Percentiles rank a stretch among this genome's conserved stretches.
These are phyloP conservation scores for Davidsoniella neocaledoniae DNA, from an alignment of 2,329 filamentous ascomycete species.

Conservation along the genomic window DNA sequence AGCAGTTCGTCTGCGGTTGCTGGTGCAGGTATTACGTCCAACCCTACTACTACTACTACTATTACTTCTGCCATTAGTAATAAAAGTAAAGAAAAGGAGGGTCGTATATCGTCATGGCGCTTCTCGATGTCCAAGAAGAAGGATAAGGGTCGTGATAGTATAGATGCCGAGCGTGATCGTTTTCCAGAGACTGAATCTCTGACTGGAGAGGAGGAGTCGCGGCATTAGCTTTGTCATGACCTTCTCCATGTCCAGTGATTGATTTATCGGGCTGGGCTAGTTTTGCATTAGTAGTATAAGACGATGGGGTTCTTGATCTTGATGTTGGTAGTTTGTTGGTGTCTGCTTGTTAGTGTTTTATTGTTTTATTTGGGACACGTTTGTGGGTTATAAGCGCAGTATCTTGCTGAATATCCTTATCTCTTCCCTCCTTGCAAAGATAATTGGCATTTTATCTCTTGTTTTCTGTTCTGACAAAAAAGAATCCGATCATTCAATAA, in stretches of 20 bases:
- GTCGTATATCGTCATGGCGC: conserved; percentile 35
- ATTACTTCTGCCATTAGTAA: background rate
- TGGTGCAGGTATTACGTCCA: conserved; percentile 21
- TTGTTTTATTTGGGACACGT: background rate
- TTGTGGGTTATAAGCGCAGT: background rate
- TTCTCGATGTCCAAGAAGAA: conserved; percentile 45
- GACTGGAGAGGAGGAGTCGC: conserved; percentile 7
- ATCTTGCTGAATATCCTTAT: too few species aligned
- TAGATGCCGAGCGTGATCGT: conserved; percentile 28
- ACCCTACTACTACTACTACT: background rate
- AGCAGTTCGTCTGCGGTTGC: conserved; percentile 34
- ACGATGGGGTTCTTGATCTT: too few species aligned
- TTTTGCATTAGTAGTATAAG: background rate
- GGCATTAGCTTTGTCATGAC: background rate
- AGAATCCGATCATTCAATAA: background rate
- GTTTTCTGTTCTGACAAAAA: background rate
- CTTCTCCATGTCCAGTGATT: background rate
- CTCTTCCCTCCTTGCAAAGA: too few species aligned
- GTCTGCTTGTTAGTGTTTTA: too few species aligned
- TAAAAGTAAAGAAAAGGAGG: conserved; percentile 30
- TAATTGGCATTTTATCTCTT: too few species aligned
- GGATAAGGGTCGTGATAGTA: conserved; percentile 35
- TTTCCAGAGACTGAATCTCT: conserved; percentile 18
- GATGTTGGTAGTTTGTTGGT: background rate
- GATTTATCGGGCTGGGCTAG: background rate